Conservation (phyloP, 495 filamentous ascomycete genomes). For the Bacidia rubella region DNA sequence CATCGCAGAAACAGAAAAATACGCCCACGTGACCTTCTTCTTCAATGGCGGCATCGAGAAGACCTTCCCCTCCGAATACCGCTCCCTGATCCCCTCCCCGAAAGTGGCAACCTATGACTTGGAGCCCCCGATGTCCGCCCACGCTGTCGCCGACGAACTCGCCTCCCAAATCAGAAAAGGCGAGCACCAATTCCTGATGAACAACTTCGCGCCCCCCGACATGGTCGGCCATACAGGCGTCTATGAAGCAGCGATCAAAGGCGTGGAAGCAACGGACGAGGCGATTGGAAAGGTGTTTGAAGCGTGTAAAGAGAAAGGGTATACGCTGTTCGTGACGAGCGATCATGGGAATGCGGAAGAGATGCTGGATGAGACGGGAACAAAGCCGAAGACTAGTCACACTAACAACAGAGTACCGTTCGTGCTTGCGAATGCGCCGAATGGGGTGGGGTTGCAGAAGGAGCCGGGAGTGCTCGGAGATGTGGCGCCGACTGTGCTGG, state of each 20-base stretch:
- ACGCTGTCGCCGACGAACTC: constrained; percentile 74
- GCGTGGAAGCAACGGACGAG: constrained; percentile 72
- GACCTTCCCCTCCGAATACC: constrained; percentile 78
- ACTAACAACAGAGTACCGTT: constrained; percentile 96
- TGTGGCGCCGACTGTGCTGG: constrained; percentile 85
- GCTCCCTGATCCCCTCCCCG: constrained; percentile 60
- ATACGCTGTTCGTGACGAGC: constrained; percentile 83
- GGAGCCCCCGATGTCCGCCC: constrained; percentile 92
- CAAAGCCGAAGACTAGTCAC: constrained; percentile 90
- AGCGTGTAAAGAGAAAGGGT: constrained; percentile 80
- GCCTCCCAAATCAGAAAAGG: constrained; percentile 65
- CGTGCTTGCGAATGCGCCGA: constrained; percentile 92
- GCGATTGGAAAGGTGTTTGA: constrained; percentile 88
- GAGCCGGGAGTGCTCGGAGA: constrained; percentile 78
- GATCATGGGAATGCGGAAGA: constrained; percentile 99
- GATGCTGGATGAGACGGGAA: constrained; percentile 86
- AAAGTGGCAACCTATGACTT: constrained; percentile 91
- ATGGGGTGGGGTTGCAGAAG: constrained; percentile 78
- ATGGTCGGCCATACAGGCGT: constrained; percentile 99
- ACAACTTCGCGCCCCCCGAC: constrained; percentile 98
- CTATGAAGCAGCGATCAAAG: constrained; percentile 87
- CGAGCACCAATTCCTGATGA: constrained; percentile 93
- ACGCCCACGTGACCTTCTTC: constrained; percentile 98
- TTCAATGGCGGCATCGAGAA: constrained; percentile 99
- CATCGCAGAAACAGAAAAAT: constrained; percentile 97